Evolutionary conservation across 2,329 filamentous ascomycete genomes (phyloP).

Genomic region (Chrysosporium queenslandicum): DNA sequence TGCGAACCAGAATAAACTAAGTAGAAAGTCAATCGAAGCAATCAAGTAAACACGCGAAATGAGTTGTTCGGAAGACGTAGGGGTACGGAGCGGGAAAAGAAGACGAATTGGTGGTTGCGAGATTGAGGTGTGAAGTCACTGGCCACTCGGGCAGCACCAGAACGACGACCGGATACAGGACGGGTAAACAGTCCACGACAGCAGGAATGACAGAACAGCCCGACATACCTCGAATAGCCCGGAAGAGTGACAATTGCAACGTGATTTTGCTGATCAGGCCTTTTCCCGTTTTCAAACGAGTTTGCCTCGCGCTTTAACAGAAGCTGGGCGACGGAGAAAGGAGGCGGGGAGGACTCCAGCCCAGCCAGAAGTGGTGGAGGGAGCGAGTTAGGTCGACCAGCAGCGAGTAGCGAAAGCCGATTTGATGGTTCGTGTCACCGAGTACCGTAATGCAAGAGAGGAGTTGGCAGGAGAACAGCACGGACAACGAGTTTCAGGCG

Average conservation of each 20-base stretch:
- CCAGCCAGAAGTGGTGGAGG: slow-evolving; percentile 9
- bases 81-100: background rate
- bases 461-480: background rate
- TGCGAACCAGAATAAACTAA: background rate
- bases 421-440: slow-evolving; percentile 9
- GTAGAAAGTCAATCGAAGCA: background rate
- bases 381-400: slow-evolving; percentile 1
- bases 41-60: background rate
- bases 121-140: slow-evolving; percentile 9
- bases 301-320: background rate
- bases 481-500: background rate
- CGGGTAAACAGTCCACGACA: background rate
- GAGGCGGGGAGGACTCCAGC: slow-evolving; percentile 11
- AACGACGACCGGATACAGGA: background rate
- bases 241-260: slow-evolving; percentile 1
- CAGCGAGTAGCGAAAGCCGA: too few species aligned
- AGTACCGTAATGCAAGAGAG: background rate
- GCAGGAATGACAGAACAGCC: background rate
- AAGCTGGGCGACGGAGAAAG: slow-evolving; percentile 4
- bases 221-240: slow-evolving; percentile 3
- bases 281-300: background rate
- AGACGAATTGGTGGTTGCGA: background rate
- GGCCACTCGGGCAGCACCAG: slow-evolving; percentile 5
- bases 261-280: background rate
- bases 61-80: background rate